phyloP scores from a whole-genome alignment of 768 basidiomycete genomes.

The Cystobasidium onofrii region DNA sequence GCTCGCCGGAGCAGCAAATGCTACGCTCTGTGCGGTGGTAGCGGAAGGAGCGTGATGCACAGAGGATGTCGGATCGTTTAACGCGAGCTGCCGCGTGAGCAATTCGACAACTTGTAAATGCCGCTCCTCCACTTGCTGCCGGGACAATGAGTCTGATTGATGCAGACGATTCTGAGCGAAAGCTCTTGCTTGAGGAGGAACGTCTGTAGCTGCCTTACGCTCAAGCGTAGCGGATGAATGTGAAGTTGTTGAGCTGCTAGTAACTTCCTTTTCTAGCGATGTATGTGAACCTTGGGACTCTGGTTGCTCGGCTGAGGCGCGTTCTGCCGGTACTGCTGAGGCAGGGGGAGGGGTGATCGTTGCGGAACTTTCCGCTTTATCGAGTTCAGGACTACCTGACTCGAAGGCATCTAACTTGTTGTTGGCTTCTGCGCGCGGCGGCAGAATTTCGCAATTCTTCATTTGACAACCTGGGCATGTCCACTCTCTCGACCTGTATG shows the following conservation, averaged over 20 bases:
- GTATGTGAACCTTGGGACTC: no score
- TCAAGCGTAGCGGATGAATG: no score
- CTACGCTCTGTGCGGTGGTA: not conserved
- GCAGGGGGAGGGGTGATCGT: no score
- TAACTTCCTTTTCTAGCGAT: no score
- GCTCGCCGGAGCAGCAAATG: not conserved
- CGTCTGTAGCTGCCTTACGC: no score
- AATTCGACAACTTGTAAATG: slow-evolving; percentile 9
- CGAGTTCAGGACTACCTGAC: not conserved
- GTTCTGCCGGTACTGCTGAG: no score
- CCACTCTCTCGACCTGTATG: slow-evolving; percentile 13
- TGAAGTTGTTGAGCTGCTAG: no score
- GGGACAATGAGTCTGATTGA: not conserved
- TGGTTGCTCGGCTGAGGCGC: no score
- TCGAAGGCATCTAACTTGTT: not conserved
- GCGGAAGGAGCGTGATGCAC: not conserved
- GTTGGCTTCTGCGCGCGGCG: not conserved
- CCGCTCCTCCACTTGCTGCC: not conserved
- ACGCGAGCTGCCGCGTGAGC: slow-evolving; percentile 6
- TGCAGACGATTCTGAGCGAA: not conserved
- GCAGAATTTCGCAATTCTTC: slow-evolving; percentile 15
- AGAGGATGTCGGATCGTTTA: not conserved
- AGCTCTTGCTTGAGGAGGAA: no score
- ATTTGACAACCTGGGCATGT: slow-evolving; percentile 8
- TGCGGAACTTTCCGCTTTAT: not conserved